Conservation (phyloP, 2,329 filamentous ascomycete species). For the Ascochyta pisi region DNA sequence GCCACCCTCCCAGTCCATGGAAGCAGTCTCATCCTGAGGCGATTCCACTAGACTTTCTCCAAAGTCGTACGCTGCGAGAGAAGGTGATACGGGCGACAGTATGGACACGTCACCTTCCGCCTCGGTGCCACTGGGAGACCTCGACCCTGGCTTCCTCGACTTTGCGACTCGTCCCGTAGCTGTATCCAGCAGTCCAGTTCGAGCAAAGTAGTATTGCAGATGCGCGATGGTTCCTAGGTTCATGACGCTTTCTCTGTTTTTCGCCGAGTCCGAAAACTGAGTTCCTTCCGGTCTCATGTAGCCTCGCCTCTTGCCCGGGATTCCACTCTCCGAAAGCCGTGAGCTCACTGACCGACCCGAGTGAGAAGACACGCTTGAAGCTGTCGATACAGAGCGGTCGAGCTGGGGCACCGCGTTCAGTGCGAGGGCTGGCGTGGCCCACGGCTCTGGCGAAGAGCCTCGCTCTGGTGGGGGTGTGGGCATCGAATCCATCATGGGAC, state of each 20-base stretch:
- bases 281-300: conserved; percentile 89
- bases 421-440: conserved; percentile 67
- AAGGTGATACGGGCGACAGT: conserved; percentile 33
- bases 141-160: conserved; percentile 60
- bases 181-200: conserved; percentile 90
- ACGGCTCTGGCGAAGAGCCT: conserved; percentile 67
- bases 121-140: conserved; percentile 43
- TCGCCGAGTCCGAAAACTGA: conserved; percentile 88
- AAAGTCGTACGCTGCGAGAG: conserved; percentile 35
- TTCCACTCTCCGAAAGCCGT: conserved; percentile 53
- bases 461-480: conserved; percentile 54
- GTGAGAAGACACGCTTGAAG: conserved; percentile 60
- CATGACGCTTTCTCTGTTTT: conserved; percentile 91
- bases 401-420: conserved; percentile 65
- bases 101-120: conserved; percentile 37
- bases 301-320: conserved; percentile 67
- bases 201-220: conserved; percentile 96
- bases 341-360: conserved; percentile 72
- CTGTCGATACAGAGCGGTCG: conserved; percentile 69
- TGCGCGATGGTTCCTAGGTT: conserved; percentile 96
- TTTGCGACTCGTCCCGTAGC: conserved; percentile 87
- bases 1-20: conserved; percentile 61
- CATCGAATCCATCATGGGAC: conserved; percentile 37
- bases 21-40: conserved; percentile 60
- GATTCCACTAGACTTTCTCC: conserved; percentile 57